Base-by-base conservation (phyloP, 2,329 filamentous ascomycete genomes). In the Exophiala spinifera region DNA sequence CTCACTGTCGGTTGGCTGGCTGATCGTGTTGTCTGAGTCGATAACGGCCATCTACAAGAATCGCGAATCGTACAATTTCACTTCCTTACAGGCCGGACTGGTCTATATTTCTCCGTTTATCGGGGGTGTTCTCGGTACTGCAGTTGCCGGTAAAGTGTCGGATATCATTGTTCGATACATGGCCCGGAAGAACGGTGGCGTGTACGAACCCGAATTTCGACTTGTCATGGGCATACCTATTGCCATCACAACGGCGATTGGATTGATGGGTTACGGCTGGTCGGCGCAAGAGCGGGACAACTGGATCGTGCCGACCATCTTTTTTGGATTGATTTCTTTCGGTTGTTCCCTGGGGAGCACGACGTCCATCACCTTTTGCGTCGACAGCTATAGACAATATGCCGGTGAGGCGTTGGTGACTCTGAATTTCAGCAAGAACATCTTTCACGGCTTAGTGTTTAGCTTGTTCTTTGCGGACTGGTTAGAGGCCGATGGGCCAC, bases 251-350 rank as follows among this genome's bases (percentile, higher is more conserved):
- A 96, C 91, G 0, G 83, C 85, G 1, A 83, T 92, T 28, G 94
- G 94, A 0, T 80, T 97, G 14, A 95, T 96, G 85, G 92, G 91
- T 1, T 97, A 94, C 66, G 92, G 92, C n/a, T 97, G 92, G 94
- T 91, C 87, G 8, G 89, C 87, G 0, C 71, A 89, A 59, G 79
- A 85, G 53, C 77, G 78, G 20, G 84, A 96, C 65, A 77, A 80
- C 19, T 97, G 89, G 88, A 95, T 96, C 49, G 89, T 96, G 0
- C 94, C 94, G 0, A 96, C 92, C 0, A 69, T 95, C 3, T 96
- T 97, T 74, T 96, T 97, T 62, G 92, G 92, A 5, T 70, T 96
- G 45, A 85, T 96, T 28, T 94, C 89, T 0, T 96, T 97, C 66
- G 94, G 92, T 1, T 96, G 92, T 72, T 88, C 88, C 2, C 78